Base-by-base conservation (phyloP, 768 basidiomycete species). In the Russula earlei region DNA sequence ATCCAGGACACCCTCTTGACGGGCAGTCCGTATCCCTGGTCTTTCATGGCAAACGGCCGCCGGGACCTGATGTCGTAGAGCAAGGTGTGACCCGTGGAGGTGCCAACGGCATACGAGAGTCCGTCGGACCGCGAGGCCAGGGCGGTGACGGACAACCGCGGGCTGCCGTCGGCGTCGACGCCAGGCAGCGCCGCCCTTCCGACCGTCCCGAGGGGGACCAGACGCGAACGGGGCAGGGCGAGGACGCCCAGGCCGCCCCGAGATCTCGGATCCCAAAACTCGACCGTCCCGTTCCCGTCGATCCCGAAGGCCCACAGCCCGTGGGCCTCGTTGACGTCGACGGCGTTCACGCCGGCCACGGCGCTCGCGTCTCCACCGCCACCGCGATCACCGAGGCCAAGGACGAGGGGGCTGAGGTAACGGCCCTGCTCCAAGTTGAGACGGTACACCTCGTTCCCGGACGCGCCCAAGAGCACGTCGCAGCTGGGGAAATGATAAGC, bases 191-290 rank as follows among this genome's bases (percentile, higher is more conserved):
- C 66, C 5, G 67, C 60, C 5, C 66, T 68, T 5, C 68, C 68
- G 6, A 64, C 50, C 1, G 68, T 55, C 17, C 71, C 70, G 4
- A 74, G 64, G 1, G 78, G 74, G 57, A 75, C 60, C 3, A 91
- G 71, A 43, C 79, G 73, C 33, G 71, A 71, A 36, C 69, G 67
- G 5, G 86, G 90, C 20, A 92, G 65, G 24, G 73, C 68, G 36
- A 96, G 74, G 4, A 80, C 70, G 0, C 90, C 92, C 0, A 91
- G 87, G 27, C 79, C 70, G 0, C 82, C 73, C 15, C 94, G 76
- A 29, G 91, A 91, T 44, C 96, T 79, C 4, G 85, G 89, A 70
- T 99, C 96, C 93, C 94, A 99, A 65, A 99, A 91, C 68, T 97
- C 92, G 40, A 92, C 87, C 3, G 85, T 82, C 17, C 91, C 89